These are phyloP conservation scores for Tricholoma hemisulphureum DNA, from an alignment of 768 basidiomycete species.

Conservation along the genomic window DNA sequence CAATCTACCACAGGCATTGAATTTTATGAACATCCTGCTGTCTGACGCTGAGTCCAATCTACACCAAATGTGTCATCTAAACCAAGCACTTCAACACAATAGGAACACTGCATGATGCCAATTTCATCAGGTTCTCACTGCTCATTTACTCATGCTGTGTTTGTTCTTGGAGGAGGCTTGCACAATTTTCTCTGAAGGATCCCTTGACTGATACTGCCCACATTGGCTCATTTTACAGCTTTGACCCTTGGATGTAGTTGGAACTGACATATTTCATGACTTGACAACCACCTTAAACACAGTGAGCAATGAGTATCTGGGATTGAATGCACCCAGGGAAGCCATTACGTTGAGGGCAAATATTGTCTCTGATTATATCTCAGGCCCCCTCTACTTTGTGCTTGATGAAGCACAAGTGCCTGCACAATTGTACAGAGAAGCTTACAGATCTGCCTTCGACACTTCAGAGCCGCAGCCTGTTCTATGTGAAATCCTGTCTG, in stretches of 20 bases:
- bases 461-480: not conserved
- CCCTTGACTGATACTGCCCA: not conserved
- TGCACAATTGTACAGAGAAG: not conserved
- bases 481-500: not conserved
- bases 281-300: not conserved
- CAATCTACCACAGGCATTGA: not conserved
- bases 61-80: no score
- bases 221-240: not conserved
- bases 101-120: not conserved
- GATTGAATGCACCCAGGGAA: not conserved
- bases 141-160: not conserved
- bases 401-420: not conserved
- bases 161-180: not conserved
- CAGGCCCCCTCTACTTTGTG: not conserved
- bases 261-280: not conserved
- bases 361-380: not conserved
- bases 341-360: not conserved
- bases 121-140: not conserved
- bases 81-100: not conserved
- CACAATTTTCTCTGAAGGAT: not conserved
- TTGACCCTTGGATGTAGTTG: not conserved
- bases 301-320: not conserved
- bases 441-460: not conserved
- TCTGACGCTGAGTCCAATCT: not conserved
- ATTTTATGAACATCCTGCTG: not conserved